Conservation (phyloP, 257 asterid genomes). For the Nicotiana tomentosiformis region DNA sequence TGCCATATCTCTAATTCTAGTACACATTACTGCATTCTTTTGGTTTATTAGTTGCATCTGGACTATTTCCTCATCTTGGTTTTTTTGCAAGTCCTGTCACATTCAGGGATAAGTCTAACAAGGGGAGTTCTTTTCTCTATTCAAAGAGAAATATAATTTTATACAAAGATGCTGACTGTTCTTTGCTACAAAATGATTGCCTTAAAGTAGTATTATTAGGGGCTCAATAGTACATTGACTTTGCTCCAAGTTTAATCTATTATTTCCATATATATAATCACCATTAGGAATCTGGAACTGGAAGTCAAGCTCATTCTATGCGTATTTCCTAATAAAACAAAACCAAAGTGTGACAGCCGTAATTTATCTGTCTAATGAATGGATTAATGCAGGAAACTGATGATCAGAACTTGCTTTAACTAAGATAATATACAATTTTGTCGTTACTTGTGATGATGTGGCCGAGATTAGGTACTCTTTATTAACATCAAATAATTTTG, state of each 20-base stretch:
- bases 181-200: neutral
- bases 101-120: neutral
- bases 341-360: slow-evolving; percentile 3
- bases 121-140: neutral
- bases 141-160: neutral
- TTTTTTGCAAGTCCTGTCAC: neutral
- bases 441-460: neutral
- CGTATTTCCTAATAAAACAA: slow-evolving; percentile 10
- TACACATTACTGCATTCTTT: neutral
- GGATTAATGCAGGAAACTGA: slow-evolving; percentile 7
- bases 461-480: neutral
- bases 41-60: neutral
- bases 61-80: neutral
- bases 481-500: neutral
- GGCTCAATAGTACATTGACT: neutral
- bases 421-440: neutral
- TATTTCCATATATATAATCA: neutral
- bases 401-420: neutral
- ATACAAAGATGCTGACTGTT: neutral
- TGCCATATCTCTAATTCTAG: neutral
- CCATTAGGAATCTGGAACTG: neutral
- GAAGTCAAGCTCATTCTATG: neutral
- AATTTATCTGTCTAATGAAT: neutral
- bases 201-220: neutral
- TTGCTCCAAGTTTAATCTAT: neutral